Evolutionary conservation across 2,329 filamentous ascomycete genomes (phyloP), one percentile per base, ranked within the genome.

Genomic region (Stachybotrys elegans): DNA sequence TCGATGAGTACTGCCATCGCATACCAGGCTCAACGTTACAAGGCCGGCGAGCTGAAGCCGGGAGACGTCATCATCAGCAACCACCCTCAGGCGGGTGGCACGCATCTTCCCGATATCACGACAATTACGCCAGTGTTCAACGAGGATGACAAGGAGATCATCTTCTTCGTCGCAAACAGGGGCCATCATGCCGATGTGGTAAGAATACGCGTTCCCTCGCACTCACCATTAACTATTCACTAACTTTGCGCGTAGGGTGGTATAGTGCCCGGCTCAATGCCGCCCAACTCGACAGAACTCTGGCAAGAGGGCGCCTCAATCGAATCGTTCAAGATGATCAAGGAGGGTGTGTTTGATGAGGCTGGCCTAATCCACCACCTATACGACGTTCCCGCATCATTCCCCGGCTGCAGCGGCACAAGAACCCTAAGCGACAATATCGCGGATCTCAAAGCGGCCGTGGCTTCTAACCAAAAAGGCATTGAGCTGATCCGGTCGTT

Each of bases 391-490:
- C 55, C 55, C 1, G 52, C 47, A 1, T 51, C 48, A 0, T 57
- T 43, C n/a, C 52, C 52, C 0, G 55, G 57, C 2, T 60, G 57
- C 25, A 82, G 80, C 1, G 87, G 88, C 0, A 60, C 63, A 2
- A 71, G 88, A 17, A 90, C 86, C 56, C 69, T 93, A 1, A 82
- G 78, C 6, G 89, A 95, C 61, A 94, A 94, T 56, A 73, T 94
- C 49, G 90, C 89, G 37, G 89, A 95, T 57, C 72, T 95, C 17
- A 91, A 92, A 62, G 89, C 89, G 0, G 87, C 92, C 56, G 84
- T 93, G 3, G 88, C 88, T 0, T 86, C 88, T 4, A 94, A 94
- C 57, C 84, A 89, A 51, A 90, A 90, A 51, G 88, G 88, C 6
- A 93, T 93, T 51, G 80, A 80, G 40, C 68, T 91, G 19, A 93